phyloP scores from a whole-genome alignment of 331 rosid genomes.

The Quercus phellos region DNA sequence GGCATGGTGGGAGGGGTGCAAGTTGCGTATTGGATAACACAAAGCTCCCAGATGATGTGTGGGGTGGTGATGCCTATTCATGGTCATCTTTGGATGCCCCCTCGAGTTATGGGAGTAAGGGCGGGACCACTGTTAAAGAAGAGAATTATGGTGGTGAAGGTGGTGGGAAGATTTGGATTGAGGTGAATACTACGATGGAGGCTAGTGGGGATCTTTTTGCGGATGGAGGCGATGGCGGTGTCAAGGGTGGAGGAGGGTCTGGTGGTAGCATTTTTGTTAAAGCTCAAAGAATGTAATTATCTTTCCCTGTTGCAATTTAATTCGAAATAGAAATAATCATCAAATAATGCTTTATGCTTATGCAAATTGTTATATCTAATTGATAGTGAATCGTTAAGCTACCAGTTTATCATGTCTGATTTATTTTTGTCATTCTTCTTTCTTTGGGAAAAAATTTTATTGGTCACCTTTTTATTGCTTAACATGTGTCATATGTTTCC shows the following conservation, averaged over 20 bases:
- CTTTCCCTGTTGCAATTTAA: not conserved
- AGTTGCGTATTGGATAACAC: constrained; percentile 79
- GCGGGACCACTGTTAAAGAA: constrained; percentile 79
- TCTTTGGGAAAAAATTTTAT: too few relatives aligned
- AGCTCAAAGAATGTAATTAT: constrained; percentile 70
- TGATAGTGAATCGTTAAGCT: not conserved
- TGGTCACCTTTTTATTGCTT: not conserved
- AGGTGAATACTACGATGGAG: constrained; percentile 31
- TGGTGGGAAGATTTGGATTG: constrained; percentile 70
- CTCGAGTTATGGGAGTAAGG: constrained; percentile 74
- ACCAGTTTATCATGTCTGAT: not conserved
- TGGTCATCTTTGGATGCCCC: constrained; percentile 74
- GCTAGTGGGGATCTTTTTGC: constrained; percentile 65
- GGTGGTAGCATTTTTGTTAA: constrained; percentile 85
- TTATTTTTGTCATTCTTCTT: not conserved
- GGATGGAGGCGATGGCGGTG: constrained; percentile 77
- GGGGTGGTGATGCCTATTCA: constrained; percentile 63
- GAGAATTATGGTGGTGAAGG: constrained; percentile 85
- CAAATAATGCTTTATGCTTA: constrained; percentile 7
- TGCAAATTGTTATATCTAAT: constrained; percentile 11
- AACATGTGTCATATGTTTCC: not conserved
- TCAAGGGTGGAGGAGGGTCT: constrained; percentile 96
- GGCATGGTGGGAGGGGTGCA: constrained; percentile 98
- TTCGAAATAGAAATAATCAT: constrained; percentile 1
- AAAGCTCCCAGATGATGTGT: constrained; percentile 58